Conservation (phyloP, 129 eudicot genomes). For the Helianthus tuberosus region DNA sequence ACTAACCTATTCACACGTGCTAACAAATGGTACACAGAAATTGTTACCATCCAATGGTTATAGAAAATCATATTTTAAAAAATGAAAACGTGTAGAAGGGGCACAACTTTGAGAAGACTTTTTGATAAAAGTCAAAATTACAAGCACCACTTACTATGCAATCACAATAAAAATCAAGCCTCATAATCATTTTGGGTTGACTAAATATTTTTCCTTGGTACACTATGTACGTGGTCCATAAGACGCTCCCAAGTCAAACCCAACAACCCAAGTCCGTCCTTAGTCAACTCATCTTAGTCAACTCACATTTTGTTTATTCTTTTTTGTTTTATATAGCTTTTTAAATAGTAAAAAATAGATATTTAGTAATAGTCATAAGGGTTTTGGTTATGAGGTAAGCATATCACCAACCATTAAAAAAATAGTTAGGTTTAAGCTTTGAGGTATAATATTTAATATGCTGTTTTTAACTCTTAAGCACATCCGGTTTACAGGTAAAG, state of each 20-base stretch:
- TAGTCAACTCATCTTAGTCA: conserved; percentile 11
- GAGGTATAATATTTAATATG: neutral
- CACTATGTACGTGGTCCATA: conserved; percentile 31
- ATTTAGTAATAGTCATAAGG: neutral
- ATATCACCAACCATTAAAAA: neutral
- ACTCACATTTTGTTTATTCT: neutral
- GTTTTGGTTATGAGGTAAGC: neutral
- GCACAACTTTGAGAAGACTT: conserved; percentile 19
- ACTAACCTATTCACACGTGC: neutral
- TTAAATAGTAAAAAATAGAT: neutral
- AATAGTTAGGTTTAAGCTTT: neutral
- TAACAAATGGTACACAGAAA: neutral
- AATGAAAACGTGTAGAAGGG: neutral
- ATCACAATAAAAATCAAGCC: conserved; percentile 20
- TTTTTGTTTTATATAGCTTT: neutral
- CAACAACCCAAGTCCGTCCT: conserved; percentile 28
- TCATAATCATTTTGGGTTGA: conserved; percentile 28
- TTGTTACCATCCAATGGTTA: neutral
- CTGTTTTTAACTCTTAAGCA: neutral
- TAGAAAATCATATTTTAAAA: neutral
- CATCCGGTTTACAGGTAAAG: neutral
- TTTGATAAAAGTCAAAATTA: conserved; percentile 31
- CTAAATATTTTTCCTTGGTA: conserved; percentile 10
- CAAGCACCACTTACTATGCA: conserved; percentile 38
- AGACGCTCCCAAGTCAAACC: conserved; percentile 30